These are phyloP conservation scores for Annulohypoxylon moriforme DNA, from an alignment of 495 filamentous ascomycete species.

Conservation along the genomic window DNA sequence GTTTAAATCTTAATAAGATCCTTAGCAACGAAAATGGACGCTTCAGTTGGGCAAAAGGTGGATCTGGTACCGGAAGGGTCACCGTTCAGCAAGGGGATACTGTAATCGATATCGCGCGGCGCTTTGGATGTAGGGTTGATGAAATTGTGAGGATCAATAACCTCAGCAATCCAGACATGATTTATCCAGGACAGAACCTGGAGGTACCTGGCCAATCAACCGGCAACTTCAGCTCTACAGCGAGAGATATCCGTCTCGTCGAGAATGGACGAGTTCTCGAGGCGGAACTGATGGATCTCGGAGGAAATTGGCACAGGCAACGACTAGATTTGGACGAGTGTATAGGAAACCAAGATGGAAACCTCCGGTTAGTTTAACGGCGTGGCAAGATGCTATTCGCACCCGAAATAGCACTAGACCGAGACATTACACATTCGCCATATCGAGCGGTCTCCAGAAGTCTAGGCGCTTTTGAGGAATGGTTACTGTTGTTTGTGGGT, in stretches of 20 bases:
- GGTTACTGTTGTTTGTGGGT: no score
- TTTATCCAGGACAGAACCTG: conserved; percentile 52
- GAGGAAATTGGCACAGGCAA: conserved; percentile 48
- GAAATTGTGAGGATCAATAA: conserved; percentile 48
- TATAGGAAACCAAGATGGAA: conserved; percentile 55
- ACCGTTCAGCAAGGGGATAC: conserved; percentile 53
- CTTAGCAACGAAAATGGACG: conserved; percentile 49
- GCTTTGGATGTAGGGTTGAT: conserved; percentile 41
- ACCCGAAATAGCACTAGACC: neutral
- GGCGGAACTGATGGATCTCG: conserved; percentile 50
- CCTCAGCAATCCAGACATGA: conserved; percentile 52
- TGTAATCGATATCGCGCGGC: conserved; percentile 47
- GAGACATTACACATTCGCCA: no score
- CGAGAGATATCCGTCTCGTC: conserved; percentile 51
- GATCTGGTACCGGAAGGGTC: conserved; percentile 20
- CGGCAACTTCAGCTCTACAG: conserved; percentile 56
- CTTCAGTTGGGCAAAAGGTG: conserved; percentile 46
- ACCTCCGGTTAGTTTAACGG: conserved; percentile 40
- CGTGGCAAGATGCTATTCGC: neutral
- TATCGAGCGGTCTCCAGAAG: no score
- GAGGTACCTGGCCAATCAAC: conserved; percentile 49
- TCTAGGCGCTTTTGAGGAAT: no score
- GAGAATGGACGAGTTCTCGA: conserved; percentile 55
- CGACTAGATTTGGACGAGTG: conserved; percentile 56
- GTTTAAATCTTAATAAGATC: conserved; percentile 49